Percentiles rank a stretch among this genome's conserved stretches.
Conservation (phyloP, 2,329 filamentous ascomycete species). For the Trichoderma sp. region DNA sequence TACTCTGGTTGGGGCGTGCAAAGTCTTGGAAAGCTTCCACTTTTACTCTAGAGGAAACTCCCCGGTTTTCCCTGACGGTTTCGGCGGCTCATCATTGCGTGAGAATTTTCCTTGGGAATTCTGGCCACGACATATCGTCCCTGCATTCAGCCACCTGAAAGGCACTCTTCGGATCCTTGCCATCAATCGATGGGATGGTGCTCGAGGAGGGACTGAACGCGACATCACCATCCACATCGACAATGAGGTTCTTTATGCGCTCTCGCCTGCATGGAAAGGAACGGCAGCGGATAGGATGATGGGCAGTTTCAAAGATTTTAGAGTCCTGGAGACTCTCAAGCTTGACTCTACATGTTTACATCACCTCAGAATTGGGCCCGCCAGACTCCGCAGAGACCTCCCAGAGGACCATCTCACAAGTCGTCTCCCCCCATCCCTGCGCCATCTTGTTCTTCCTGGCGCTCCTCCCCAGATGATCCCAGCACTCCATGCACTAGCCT, state of each 20-base stretch:
- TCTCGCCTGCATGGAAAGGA: slow-evolving; percentile 1
- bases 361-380: neutral
- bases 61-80: neutral
- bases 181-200: slow-evolving; percentile 12
- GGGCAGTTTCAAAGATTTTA: neutral
- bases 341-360: slow-evolving; percentile 13
- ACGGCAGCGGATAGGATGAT: neutral
- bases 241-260: neutral
- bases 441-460: slow-evolving; percentile 2
- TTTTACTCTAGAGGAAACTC: neutral
- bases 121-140: slow-evolving; percentile 1
- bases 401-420: neutral
- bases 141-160: slow-evolving; percentile 1
- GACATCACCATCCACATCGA: neutral
- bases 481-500: slow-evolving; percentile 3
- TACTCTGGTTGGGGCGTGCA: neutral
- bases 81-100: neutral
- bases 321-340: slow-evolving; percentile 4
- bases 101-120: neutral
- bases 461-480: slow-evolving; percentile 8
- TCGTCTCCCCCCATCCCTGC: neutral
- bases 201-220: neutral
- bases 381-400: neutral
- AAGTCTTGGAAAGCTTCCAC: neutral
- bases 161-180: slow-evolving; percentile 2